A percentile compares a stretch with the other conserved stretches of the same genome.
Conservation (phyloP, 805 yeast species). For the Barnettozyma botsteinii region DNA sequence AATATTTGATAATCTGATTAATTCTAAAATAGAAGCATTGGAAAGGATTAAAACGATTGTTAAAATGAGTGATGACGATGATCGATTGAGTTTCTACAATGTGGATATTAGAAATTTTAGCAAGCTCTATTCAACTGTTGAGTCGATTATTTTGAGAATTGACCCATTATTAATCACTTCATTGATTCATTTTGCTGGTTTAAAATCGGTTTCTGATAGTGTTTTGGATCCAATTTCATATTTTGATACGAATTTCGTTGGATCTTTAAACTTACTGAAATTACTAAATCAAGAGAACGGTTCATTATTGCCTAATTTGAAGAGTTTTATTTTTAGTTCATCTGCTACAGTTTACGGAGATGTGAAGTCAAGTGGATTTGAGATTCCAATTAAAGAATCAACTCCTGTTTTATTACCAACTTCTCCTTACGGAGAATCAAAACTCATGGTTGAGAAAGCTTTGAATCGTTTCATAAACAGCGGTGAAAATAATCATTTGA, state of each 20-base stretch:
- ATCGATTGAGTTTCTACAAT: slow-evolving; percentile 24
- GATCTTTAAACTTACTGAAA: slow-evolving; percentile 54
- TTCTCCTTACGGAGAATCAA: slow-evolving; percentile 74
- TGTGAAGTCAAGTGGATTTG: slow-evolving; percentile 62
- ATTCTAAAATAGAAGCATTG: slow-evolving; percentile 60
- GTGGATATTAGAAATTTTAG: slow-evolving; percentile 53
- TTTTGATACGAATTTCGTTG: slow-evolving; percentile 62
- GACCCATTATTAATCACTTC: slow-evolving; percentile 32
- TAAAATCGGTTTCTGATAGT: slow-evolving; percentile 81
- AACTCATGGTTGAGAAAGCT: slow-evolving; percentile 54
- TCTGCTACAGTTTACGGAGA: slow-evolving; percentile 85
- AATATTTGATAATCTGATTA: slow-evolving; percentile 64
- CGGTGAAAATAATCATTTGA: slow-evolving; percentile 43
- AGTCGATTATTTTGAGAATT: slow-evolving; percentile 30
- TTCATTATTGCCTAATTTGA: slow-evolving; percentile 30
- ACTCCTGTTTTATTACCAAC: slow-evolving; percentile 66
- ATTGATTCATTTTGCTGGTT: slow-evolving; percentile 76
- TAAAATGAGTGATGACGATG: background rate
- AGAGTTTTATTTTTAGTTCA: slow-evolving; percentile 62
- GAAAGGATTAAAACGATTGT: slow-evolving; percentile 8
- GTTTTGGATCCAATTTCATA: slow-evolving; percentile 60
- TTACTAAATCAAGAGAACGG: too few species aligned
- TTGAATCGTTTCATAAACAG: slow-evolving; percentile 38
- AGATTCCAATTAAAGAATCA: slow-evolving; percentile 75
- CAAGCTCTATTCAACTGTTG: slow-evolving; percentile 42